A percentile compares a stretch with the other conserved stretches of the same genome.
phyloP scores from a whole-genome alignment of 192 early-diverging fungal species.

The Backusella psychrophila region DNA sequence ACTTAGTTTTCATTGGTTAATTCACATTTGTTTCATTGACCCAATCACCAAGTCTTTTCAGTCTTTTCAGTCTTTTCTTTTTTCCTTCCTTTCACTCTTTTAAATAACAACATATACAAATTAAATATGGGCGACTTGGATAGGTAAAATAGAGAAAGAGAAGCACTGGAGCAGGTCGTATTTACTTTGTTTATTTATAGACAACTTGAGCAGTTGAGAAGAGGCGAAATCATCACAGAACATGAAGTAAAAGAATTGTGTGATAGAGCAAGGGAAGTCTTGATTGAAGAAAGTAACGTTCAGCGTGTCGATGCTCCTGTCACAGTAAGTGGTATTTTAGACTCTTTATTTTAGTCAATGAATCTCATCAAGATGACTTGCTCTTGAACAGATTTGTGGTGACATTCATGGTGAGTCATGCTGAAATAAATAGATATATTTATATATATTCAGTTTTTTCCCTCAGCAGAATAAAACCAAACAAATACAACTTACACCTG shows the following conservation, averaged over 20 bases:
- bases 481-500: neutral
- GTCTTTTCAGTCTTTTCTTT: slow-evolving; percentile 4
- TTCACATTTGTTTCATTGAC: neutral
- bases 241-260: slow-evolving; percentile 92
- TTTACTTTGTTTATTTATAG: slow-evolving; percentile 21
- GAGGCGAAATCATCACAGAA: slow-evolving; percentile 93
- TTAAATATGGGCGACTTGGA: slow-evolving; percentile 6
- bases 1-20: neutral
- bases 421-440: neutral
- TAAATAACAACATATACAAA: neutral
- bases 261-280: slow-evolving; percentile 91
- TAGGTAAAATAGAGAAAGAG: neutral
- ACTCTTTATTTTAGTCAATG: neutral
- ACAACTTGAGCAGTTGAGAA: slow-evolving; percentile 85
- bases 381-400: slow-evolving; percentile 63
- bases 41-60: neutral
- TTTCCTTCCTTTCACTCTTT: neutral
- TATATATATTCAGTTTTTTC: neutral
- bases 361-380: neutral
- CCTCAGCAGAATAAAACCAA: neutral
- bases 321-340: slow-evolving; percentile 56
- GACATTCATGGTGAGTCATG: slow-evolving; percentile 84
- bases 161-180: neutral
- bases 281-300: slow-evolving; percentile 96
- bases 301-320: slow-evolving; percentile 95